Evolutionary conservation across 306 rosid genomes (phyloP), one percentile per base, ranked within the genome.

Genomic region (Quercus variabilis): DNA sequence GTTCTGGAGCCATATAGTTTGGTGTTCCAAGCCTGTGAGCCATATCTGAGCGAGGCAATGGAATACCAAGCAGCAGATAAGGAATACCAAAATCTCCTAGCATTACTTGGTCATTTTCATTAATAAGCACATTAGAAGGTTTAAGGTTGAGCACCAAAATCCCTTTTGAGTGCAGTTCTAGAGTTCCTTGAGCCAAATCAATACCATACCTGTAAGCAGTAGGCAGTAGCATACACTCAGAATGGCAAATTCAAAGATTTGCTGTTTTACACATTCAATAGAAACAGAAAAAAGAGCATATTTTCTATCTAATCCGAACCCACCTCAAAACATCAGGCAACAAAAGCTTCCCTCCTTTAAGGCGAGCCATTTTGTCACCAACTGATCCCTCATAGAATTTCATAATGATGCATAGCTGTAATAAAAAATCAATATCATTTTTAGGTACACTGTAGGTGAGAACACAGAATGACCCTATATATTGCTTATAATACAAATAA

Each of bases 1-100:
- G 97, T 80, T 94, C 99, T 41, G 99, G 97, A 70, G 97, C 97
- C 99, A 94, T 92, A 91, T 94, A 94, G 86, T 84, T 91, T 68
- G 97, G 97, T 63, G 95, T 89, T 84, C 99, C 99, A 78, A 90
- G 85, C 88, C 97, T 88, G 78, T 67, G 82, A 87, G 87, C 83
- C 80, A 86, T 74, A 78, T 88, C 91, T 30, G 92, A 76, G 86
- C 78, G 80, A 54, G 89, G 75, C 71, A 80, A 78, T n/a, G 95
- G 87, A 69, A 90, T 75, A 69, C 94, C 93, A 68, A 85, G 89
- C 76, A 94, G 82, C 31, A 94, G 88, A 76, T 73, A 85, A n/a
- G 97, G 97, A 79, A 92, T 80, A 59, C 97, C 99, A 63, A 94
- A 55, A 80, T 94, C 99, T 76, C 99, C 98, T 69, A 92, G 80